Evolutionary conservation across 305 asterid genomes (phyloP), one percentile per base, ranked within the genome.

Genomic region (Solanum hybrid): DNA sequence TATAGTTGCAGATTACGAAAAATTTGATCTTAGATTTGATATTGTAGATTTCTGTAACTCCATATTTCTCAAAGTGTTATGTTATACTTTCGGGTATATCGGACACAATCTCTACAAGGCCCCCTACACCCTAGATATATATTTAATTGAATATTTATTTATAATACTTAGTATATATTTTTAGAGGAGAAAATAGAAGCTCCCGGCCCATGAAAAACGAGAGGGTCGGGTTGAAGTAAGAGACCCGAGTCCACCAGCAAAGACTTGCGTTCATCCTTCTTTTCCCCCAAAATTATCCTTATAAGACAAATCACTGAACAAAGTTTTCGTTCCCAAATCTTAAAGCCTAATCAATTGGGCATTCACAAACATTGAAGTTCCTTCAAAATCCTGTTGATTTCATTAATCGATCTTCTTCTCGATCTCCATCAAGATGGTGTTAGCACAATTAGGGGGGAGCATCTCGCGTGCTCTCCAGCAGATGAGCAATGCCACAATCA

Each of bases 401-500:
- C 17, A 5, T 16, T 42, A 81, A 81, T 46, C 29, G 40, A 79
- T 79, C 85, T 37, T 3, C 60, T 79, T 79, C 85, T 36, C 31
- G 64, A 82, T 46, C 73, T 82, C 26, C 73, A 7, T 88, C 91
- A 94, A 93, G 82, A 97, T 97, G 99, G 99, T 97, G 96, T 95
- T 97, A 91, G 98, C 96, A 40, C 94, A 97, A 93, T 89, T 97
- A 91, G 99, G 99, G 12, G 96, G 98, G 88, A 96, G 97, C 95
- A 96, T 97, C 27, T 81, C 98, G 90, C 99, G 98, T 76, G 99
- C 99, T 94, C 97, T 97, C 90, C 99, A 96, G 96, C 99, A 96
- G 98, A 97, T 97, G 99, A 97, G 99, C 99, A 97, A 97, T 93
- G 98, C 99, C 89, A 97, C 98, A 36, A 94, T 97, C 79, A 96